These are phyloP conservation scores for Knufia petricola DNA, from an alignment of 2,329 filamentous ascomycete genomes.

Conservation along the genomic window DNA sequence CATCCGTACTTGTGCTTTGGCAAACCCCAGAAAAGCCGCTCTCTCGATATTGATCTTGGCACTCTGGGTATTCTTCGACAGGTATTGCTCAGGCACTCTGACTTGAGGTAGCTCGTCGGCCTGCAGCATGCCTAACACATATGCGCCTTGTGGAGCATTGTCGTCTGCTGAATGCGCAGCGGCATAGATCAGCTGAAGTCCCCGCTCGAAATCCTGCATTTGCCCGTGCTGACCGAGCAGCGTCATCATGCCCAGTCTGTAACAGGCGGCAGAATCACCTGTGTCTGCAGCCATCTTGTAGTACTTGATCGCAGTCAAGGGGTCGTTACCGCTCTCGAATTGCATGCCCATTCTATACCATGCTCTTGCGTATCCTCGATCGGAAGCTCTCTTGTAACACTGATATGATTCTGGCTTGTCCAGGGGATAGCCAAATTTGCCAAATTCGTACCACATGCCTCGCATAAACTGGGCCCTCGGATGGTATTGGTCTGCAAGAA, in stretches of 20 bases:
- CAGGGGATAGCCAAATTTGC: conserved; percentile 79
- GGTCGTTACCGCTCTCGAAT: conserved; percentile 89
- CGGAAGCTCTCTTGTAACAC: conserved; percentile 68
- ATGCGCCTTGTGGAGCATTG: conserved; percentile 92
- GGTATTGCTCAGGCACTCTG: conserved; percentile 59
- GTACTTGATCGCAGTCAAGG: conserved; percentile 80
- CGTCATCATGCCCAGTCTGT: conserved; percentile 94
- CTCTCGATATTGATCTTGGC: conserved; percentile 90
- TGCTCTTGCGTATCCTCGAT: conserved; percentile 75
- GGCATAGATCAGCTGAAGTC: conserved; percentile 70
- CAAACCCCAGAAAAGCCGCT: conserved; percentile 88
- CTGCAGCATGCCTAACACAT: conserved; percentile 89
- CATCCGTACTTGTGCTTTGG: conserved; percentile 96
- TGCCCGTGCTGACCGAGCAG: conserved; percentile 89
- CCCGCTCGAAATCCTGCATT: conserved; percentile 65
- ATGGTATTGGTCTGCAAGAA: conserved; percentile 82
- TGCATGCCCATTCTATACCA: conserved; percentile 98
- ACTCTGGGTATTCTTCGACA: conserved; percentile 61
- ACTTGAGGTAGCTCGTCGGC: conserved; percentile 88
- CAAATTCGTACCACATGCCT: conserved; percentile 96
- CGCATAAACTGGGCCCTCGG: conserved; percentile 90
- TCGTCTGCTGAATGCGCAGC: conserved; percentile 86
- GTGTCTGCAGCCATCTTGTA: conserved; percentile 72
- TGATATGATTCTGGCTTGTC: conserved; percentile 93
- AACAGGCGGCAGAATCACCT: conserved; percentile 79